Percentiles rank a stretch among this genome's conserved stretches.
phyloP scores from a whole-genome alignment of 2,329 filamentous ascomycete species.

The Fonsecaea pedrosoi region DNA sequence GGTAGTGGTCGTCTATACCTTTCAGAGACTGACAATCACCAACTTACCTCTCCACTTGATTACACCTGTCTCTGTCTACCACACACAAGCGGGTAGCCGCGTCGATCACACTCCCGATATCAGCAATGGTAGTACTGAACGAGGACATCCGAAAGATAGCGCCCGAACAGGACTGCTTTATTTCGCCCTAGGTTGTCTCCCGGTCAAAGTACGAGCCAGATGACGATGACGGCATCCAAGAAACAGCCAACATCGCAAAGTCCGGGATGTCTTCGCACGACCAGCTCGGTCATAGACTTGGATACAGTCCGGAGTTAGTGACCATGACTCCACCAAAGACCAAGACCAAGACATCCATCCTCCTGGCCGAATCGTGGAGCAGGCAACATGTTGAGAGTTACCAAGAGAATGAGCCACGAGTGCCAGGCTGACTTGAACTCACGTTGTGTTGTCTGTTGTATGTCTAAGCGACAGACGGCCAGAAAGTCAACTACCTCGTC shows the following conservation, averaged over 20 bases:
- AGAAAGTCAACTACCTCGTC: slow-evolving; percentile 63
- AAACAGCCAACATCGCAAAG: slow-evolving; percentile 67
- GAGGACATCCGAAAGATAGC: slow-evolving; percentile 57
- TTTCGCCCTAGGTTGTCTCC: slow-evolving; percentile 59
- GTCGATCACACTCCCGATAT: slow-evolving; percentile 61
- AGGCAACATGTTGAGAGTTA: background rate
- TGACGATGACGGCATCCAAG: slow-evolving; percentile 59
- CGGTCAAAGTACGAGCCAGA: slow-evolving; percentile 38
- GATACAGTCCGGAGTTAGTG: slow-evolving; percentile 60
- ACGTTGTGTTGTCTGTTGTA: slow-evolving; percentile 58
- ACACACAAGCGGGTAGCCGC: slow-evolving; percentile 58
- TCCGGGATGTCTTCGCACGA: slow-evolving; percentile 45
- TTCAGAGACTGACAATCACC: slow-evolving; percentile 51
- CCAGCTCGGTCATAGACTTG: slow-evolving; percentile 55
- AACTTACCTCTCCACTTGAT: slow-evolving; percentile 54
- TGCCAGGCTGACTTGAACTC: slow-evolving; percentile 24
- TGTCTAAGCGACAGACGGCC: slow-evolving; percentile 56
- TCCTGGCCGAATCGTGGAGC: slow-evolving; percentile 40
- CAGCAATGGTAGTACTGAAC: slow-evolving; percentile 51
- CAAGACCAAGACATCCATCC: slow-evolving; percentile 58
- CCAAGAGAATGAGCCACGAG: background rate
- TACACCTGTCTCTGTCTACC: slow-evolving; percentile 59
- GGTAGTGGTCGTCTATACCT: slow-evolving; percentile 50
- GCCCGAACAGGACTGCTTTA: slow-evolving; percentile 56
- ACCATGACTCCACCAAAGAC: slow-evolving; percentile 58